These are phyloP conservation scores for Trichoderma simmonsii DNA, from an alignment of 2,329 filamentous ascomycete genomes.

Conservation along the genomic window DNA sequence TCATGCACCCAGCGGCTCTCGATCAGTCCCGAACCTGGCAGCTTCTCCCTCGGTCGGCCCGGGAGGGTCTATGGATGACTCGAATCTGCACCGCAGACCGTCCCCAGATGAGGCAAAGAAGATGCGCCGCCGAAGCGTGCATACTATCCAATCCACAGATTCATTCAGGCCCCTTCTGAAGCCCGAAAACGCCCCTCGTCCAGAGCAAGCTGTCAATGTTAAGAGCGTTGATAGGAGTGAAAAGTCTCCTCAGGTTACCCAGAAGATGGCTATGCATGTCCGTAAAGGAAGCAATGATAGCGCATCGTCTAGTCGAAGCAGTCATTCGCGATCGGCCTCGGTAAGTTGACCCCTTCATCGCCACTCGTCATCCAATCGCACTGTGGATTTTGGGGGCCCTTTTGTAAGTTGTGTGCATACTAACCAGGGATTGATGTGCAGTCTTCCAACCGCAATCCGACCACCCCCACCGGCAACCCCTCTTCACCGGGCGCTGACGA, in stretches of 20 bases:
- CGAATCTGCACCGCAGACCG: constrained; percentile 56
- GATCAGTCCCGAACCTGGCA: constrained; percentile 44
- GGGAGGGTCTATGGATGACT: constrained; percentile 64
- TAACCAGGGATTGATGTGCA: constrained; percentile 48
- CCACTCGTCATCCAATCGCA: constrained; percentile 45
- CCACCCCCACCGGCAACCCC: constrained; percentile 52
- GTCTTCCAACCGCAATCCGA: constrained; percentile 58
- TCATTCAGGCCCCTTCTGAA: constrained; percentile 21
- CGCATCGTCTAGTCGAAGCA: constrained; percentile 55
- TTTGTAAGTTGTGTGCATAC: constrained; percentile 32
- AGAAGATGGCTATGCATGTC: constrained; percentile 29
- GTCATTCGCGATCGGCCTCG: constrained; percentile 59
- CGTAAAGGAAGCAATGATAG: constrained; percentile 64
- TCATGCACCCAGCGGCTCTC: constrained; percentile 28
- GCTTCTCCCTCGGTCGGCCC: constrained; percentile 40
- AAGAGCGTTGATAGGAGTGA: neutral
- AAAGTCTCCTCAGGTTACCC: constrained; percentile 6
- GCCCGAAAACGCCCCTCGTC: neutral
- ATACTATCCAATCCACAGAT: constrained; percentile 50
- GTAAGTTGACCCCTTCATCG: constrained; percentile 50
- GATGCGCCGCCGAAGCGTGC: constrained; percentile 79
- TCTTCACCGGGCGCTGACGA: constrained; percentile 49
- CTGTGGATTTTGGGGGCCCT: constrained; percentile 1
- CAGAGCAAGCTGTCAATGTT: neutral
- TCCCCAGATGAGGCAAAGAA: constrained; percentile 68